Base-by-base conservation (phyloP, 495 filamentous ascomycete species). In the Talaromyces stipitatus region DNA sequence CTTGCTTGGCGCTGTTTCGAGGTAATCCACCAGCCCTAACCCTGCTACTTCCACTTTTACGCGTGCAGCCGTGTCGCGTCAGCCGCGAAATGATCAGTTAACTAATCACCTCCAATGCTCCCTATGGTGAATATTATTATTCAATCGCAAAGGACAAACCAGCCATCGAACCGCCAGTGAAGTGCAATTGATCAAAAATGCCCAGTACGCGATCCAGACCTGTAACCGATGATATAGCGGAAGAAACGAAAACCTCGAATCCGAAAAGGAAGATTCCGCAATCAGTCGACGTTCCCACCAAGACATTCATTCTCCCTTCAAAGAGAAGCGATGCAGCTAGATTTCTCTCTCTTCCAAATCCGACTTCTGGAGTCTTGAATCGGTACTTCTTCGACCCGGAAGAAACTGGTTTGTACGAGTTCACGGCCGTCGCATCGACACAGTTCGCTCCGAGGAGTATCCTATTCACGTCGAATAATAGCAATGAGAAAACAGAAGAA, bases 381-480 rank as follows among this genome's bases (percentile, higher is more conserved):
- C 82, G 89, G 57, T 97, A 92, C 68, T 82, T 90, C 57, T 84
- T 90, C 65, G 94, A 91, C 66, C 89, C 91, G 3, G 68, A 80
- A 27, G 80, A 81, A 10, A 61, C 66, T 12, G 94, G 92, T 24
- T 76, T 96, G 59, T 91, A 87, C 72, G 94, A 98, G 66, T 91
- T 97, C 72, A 96, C 85, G 12, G 79, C 79, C 36, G 78, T 97
- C 62, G 69, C 83, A 10, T 78, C 89, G 5, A 79, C 90, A 29
- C 41, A 68, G 14, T 61, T 65, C 22, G 55, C 54, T 12, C 64
- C 66, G 41, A 65, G 72, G 22, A 76, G 72, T 47, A 68, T 72
- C 41, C 56, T 73, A 2, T 73, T 66, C 29, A 68, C 74, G 1
- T 61, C 33, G 20, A 58, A 59, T 12, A 47, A 58, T 11, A 32